Conservation (phyloP, 352 stramenopile genomes). For the Pythium brassicae region DNA sequence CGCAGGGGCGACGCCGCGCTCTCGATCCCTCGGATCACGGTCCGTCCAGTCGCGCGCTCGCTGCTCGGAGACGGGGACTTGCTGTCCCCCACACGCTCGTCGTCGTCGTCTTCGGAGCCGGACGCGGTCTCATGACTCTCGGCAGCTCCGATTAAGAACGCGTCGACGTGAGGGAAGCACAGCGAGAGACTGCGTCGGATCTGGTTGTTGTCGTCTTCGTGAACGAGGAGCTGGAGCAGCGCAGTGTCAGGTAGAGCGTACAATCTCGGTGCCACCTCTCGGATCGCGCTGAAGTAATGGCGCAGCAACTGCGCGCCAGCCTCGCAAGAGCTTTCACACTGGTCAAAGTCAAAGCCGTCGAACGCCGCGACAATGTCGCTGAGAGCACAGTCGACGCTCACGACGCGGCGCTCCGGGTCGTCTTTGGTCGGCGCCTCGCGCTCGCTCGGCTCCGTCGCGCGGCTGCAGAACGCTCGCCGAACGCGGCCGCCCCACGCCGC, state of each 20-base stretch:
- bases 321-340: conserved; percentile 30
- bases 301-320: conserved; percentile 29
- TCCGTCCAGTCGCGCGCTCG: neutral
- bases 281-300: conserved; percentile 31
- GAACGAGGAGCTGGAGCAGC: conserved; percentile 34
- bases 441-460: neutral
- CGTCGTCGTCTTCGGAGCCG: neutral
- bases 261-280: conserved; percentile 33
- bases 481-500: conserved; percentile 9
- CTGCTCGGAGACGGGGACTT: neutral
- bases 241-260: conserved; percentile 33
- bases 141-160: conserved; percentile 22
- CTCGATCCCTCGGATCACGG: conserved; percentile 10
- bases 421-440: neutral
- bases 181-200: conserved; percentile 22
- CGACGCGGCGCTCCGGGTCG: neutral
- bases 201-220: conserved; percentile 31
- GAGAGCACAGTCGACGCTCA: conserved; percentile 21
- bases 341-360: conserved; percentile 53
- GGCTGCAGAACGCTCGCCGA: conserved; percentile 8
- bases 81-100: neutral
- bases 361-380: conserved; percentile 39
- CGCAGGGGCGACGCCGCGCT: neutral
- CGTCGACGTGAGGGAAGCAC: conserved; percentile 36
- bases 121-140: neutral